Percentiles rank a stretch among this genome's conserved stretches.
These are phyloP conservation scores for Pichia sp. DNA, from an alignment of 1,139 yeast genomes.

Conservation along the genomic window DNA sequence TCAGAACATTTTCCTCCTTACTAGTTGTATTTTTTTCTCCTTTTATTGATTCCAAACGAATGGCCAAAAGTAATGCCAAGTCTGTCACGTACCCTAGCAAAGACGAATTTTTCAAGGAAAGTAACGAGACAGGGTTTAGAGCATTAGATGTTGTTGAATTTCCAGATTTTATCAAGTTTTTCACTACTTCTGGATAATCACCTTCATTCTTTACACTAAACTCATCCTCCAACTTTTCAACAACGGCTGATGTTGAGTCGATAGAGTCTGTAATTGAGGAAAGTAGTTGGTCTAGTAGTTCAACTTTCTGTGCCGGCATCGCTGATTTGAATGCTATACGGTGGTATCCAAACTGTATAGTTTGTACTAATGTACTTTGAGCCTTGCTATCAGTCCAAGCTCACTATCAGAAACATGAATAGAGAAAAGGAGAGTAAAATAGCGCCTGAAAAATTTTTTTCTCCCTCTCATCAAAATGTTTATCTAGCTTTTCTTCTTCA, in stretches of 20 bases:
- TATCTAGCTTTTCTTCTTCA: too few species aligned
- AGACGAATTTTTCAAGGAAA: slow-evolving; percentile 72
- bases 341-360: too few species aligned
- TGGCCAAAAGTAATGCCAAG: slow-evolving; percentile 52
- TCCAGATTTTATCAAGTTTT: slow-evolving; percentile 19
- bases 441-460: slow-evolving; percentile 11
- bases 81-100: slow-evolving; percentile 76
- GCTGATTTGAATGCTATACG: too few species aligned
- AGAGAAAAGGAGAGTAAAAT: slow-evolving; percentile 1
- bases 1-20: slow-evolving; percentile 39
- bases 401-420: neutral
- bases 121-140: slow-evolving; percentile 64
- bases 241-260: slow-evolving; percentile 32
- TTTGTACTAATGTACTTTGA: too few species aligned
- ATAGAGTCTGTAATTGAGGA: slow-evolving; percentile 35
- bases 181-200: slow-evolving; percentile 30
- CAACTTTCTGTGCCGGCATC: slow-evolving; percentile 5
- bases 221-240: slow-evolving; percentile 28
- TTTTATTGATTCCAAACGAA: slow-evolving; percentile 43
- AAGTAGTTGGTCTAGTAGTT: slow-evolving; percentile 39
- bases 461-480: neutral
- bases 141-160: slow-evolving; percentile 9
- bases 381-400: neutral
- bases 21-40: slow-evolving; percentile 24
- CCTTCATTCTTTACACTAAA: slow-evolving; percentile 13